Base-by-base conservation (phyloP, 1,284 basidiomycete genomes). In the Filobasidium uniguttulatum region DNA sequence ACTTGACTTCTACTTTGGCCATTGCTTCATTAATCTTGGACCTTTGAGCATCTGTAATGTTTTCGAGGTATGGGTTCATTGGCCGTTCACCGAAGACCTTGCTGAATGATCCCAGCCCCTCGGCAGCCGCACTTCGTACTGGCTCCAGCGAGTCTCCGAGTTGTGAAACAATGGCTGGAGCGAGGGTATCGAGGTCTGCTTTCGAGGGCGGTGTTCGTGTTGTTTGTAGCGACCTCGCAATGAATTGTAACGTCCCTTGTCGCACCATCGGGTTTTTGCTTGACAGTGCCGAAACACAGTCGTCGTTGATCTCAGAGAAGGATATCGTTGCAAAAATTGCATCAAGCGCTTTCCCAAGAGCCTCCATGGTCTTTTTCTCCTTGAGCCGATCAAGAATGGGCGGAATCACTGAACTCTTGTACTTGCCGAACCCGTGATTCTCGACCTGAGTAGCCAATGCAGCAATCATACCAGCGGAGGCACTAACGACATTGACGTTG, bases 241-340 rank as follows among this genome's bases (percentile, higher is more conserved):
- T 72, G 64, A 94, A 97, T 61, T 85, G 87, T 57, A 96, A 72
- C 0, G 90, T 83, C 14, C 89, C 86, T 66, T 94, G 88, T 64
- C 94, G 94, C 38, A 97, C 87, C 66, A 94, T 88, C 1, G 94
- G 94, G 64, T 97, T 98, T 73, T 98, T 98, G 56, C 84, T 83
- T 59, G 81, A 81, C 22, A 90, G 70, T 0, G 82, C 79, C 3
- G 80, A 75, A 25, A 86, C 73, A 40, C 93, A 74, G 62, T 97
- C 88, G 22, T 89, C 83, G 48, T 89, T 75, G 43, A 94, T 78
- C 49, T 96, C 91, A 17, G 78, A 68, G 5, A 98, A 71, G 1
- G 81, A 77, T 64, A 91, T 89, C 26, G 85, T 85, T 10, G 75
- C 64, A 63, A 93, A 96, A 43, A 94, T 75, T 4, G 88, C 90